Base-by-base conservation (phyloP, 148 eudicot species). In the Cornus suecica region DNA sequence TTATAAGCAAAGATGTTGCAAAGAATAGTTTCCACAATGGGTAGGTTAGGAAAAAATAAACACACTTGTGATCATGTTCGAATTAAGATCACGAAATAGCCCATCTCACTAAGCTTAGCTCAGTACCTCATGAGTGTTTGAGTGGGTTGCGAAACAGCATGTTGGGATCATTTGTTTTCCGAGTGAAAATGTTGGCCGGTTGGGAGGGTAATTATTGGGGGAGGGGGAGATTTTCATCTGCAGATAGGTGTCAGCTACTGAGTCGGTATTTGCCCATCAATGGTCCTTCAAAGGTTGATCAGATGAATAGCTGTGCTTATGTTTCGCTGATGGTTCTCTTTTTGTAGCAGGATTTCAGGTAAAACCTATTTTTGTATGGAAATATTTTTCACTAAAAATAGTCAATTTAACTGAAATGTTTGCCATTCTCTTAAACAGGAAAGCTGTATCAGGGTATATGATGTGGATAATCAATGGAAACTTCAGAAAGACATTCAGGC, bases 281-380 rank as follows among this genome's bases (percentile, higher is more conserved):
- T 79, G 84, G 88, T 51, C 92, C 96, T 45, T 74, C 79, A 23
- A 68, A 65, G 65, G 76, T 89, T 63, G 92, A 91, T 80, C 86
- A 75, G 80, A 86, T 87, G 96, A 80, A 78, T 31, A 91, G 91
- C 56, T 73, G 87, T 80, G 91, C 91, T 22, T 91, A 91, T 85
- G 91, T 91, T 14, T 89, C 93, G 74, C 69, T 0, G 96, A 91
- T 62, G 93, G 96, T 7, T 89, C 96, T 7, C 87, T 89, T 48
- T 83, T 91, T 73, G 84, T 91, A 61, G 91, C 93, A 9, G 96
- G 88, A 51, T 89, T 73, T 86, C 96, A 91, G 96, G 96, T 91
- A 58, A 1, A n/a, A n/a, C n/a, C 24, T 20, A 48, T 13, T 48
- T n/a, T n/a, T n/a, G n/a, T n/a, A n/a, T n/a, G n/a, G n/a, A n/a